These are phyloP conservation scores for Euphorbia tirucalli DNA, from an alignment of 345 rosid species.

Conservation along the genomic window DNA sequence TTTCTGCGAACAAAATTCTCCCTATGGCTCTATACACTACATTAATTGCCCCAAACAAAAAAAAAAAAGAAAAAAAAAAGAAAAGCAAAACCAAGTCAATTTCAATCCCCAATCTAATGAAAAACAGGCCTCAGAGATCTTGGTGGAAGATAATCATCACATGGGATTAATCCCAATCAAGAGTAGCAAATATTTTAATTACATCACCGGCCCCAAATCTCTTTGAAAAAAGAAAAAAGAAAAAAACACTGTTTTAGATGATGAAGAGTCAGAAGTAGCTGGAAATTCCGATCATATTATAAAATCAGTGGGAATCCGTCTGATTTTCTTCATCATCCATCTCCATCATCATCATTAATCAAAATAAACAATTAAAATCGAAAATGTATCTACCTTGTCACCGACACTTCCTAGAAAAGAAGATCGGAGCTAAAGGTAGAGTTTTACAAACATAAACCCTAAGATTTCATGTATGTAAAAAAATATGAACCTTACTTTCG, in stretches of 20 bases:
- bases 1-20: too few relatives aligned
- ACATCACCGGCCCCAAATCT: slow-evolving; percentile 32
- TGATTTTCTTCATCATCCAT: slow-evolving; percentile 52
- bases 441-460: slow-evolving; percentile 4
- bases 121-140: slow-evolving; percentile 48
- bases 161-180: slow-evolving; percentile 28
- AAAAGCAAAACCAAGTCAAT: too few relatives aligned
- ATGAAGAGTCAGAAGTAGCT: slow-evolving; percentile 50
- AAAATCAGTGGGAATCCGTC: slow-evolving; percentile 67
- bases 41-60: too few relatives aligned
- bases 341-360: neutral
- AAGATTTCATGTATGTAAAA: slow-evolving; percentile 11
- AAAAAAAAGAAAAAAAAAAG: too few relatives aligned
- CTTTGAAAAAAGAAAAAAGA: neutral
- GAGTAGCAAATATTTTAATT: slow-evolving; percentile 53
- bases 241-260: neutral
- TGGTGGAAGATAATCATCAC: slow-evolving; percentile 46
- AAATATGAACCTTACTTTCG: slow-evolving; percentile 23
- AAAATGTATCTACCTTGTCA: slow-evolving; percentile 49
- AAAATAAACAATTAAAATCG: neutral
- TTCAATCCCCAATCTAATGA: neutral
- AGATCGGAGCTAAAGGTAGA: slow-evolving; percentile 50
- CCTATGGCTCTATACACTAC: too few relatives aligned
- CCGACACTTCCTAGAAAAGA: slow-evolving; percentile 30
- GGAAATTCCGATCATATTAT: slow-evolving; percentile 29